phyloP scores from a whole-genome alignment of 306 rosid genomes.

The Acacia melanoxylon region DNA sequence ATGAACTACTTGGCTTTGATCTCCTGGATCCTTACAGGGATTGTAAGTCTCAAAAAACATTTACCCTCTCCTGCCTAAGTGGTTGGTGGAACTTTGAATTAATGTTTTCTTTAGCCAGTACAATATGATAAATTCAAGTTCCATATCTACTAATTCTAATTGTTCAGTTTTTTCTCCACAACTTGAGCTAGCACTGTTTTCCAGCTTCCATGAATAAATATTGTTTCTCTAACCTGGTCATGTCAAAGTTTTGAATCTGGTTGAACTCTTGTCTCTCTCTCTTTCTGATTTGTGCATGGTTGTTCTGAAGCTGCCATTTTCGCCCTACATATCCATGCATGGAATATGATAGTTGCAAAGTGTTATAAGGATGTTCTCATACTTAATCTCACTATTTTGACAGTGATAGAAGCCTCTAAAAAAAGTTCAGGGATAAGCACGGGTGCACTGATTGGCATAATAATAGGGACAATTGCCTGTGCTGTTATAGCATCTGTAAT shows the following conservation, averaged over 20 bases:
- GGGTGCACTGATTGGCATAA: conserved; percentile 69
- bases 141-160: background rate
- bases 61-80: background rate
- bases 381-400: conserved; percentile 21
- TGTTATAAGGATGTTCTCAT: conserved; percentile 11
- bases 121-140: background rate
- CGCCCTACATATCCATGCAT: background rate
- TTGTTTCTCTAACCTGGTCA: background rate
- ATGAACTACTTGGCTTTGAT: conserved; percentile 58
- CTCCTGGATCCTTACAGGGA: conserved; percentile 50
- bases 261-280: background rate
- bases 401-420: conserved; percentile 39
- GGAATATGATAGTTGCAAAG: background rate
- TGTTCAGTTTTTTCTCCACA: background rate
- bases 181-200: background rate
- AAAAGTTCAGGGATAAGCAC: conserved; percentile 62
- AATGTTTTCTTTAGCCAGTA: background rate
- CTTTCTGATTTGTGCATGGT: background rate
- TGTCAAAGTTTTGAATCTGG: background rate
- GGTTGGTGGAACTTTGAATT: conserved; percentile 10
- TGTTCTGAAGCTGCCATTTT: background rate
- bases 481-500: conserved; percentile 60
- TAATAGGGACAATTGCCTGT: conserved; percentile 66
- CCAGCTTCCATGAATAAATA: background rate
- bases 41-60: conserved; percentile 53